Base-by-base conservation (phyloP, 1,139 yeast species). In the Candida labiduridarum region DNA sequence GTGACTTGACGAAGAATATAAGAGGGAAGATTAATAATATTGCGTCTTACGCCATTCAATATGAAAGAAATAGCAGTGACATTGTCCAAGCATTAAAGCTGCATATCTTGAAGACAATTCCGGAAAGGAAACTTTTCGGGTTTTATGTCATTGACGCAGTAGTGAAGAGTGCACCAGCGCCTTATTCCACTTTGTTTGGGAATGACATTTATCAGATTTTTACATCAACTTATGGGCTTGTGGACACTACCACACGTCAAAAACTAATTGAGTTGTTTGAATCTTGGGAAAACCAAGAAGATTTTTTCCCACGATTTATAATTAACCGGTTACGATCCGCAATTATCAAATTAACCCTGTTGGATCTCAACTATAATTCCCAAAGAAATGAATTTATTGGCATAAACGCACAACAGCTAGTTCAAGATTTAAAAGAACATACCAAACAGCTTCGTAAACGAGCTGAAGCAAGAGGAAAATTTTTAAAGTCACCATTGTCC, bases 101-200 rank as follows among this genome's bases (percentile, higher is more conserved):
- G 25, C 62, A 79, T 42, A 69, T 76, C 47, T 22, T 36, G 25
- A 70, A 64, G 50, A 68, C 74, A 47, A 61, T 72, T 16, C 80
- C 80, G 15, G 71, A 71, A 49, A 67, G 72, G 55, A 76, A 75
- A 57, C 62, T 76, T 34, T 68, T 56, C 53, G 62, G 72, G 15
- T 64, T 76, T 47, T 76, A 76, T 56, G 59, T 76, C 44, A 56
- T 76, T 59, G 80, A 76, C 59, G 70, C 76, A 39, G 72, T 76
- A 19, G 66, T 74, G 57, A 76, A 76, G 56, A 74, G 68, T 58
- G 65, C 75, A 41, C 79, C 80, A 12, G 73, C 70, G 51, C 80
- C 81, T 4, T 76, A 74, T 59, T 74, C 72, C 54, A 55, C 72
- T 40, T 57, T 74, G 43, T 74, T 76, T 56, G 69, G 72, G 34